Conservation (phyloP, 768 basidiomycete species). For the Agaricus blazei region DNA sequence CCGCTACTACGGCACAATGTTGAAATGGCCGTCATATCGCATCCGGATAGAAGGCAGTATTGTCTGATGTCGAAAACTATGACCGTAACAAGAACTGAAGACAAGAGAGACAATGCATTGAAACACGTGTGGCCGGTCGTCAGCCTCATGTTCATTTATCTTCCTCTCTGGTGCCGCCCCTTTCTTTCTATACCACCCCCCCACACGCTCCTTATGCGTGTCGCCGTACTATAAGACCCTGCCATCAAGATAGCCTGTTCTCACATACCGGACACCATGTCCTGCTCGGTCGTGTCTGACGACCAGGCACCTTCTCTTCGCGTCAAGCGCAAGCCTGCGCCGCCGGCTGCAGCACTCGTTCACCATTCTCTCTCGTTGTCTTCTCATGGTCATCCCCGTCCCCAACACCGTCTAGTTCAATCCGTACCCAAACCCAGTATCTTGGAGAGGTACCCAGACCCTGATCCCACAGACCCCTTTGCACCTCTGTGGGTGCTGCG, state of each 20-base stretch:
- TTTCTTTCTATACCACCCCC: not conserved
- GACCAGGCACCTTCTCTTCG: conserved; percentile 9
- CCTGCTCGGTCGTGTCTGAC: not conserved
- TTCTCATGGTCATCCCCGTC: not conserved
- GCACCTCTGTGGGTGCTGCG: conserved; percentile 64
- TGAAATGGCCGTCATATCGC: not conserved
- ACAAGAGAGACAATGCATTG: not conserved
- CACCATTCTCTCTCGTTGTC: not conserved
- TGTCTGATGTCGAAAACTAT: too few species aligned
- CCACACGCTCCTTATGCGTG: conserved; percentile 1
- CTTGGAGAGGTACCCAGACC: conserved; percentile 54
- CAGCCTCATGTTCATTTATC: conserved; percentile 8
- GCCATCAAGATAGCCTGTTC: not conserved
- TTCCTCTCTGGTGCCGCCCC: not conserved
- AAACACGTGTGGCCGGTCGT: conserved; percentile 8
- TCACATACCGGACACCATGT: not conserved
- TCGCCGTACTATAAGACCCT: not conserved
- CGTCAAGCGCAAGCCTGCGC: conserved; percentile 56
- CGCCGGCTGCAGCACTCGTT: conserved; percentile 18
- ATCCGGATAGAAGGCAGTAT: not conserved
- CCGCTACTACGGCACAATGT: too few species aligned
- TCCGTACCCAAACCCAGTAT: conserved; percentile 27
- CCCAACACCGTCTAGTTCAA: not conserved
- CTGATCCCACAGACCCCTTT: conserved; percentile 68
- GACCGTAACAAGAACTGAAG: not conserved